A percentile compares a stretch with the other conserved stretches of the same genome.
Evolutionary conservation across 2,329 filamentous ascomycete species (phyloP).

Genomic region (Beauveria sp.): DNA sequence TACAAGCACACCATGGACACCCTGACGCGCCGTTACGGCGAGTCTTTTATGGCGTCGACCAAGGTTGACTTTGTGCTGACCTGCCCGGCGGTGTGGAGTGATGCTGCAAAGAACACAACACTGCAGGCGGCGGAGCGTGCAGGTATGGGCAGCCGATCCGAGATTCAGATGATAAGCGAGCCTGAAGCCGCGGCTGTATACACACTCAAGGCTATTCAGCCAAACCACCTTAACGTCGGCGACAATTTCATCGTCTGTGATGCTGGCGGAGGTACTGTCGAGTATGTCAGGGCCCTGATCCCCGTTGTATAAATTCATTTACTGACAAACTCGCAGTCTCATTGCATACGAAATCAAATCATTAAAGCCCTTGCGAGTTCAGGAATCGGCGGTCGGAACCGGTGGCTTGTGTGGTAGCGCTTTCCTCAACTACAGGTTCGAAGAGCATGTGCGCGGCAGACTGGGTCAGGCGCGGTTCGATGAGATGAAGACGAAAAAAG

Average conservation of each 20-base stretch:
- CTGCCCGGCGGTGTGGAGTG: conserved; percentile 77
- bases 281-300: conserved; percentile 36
- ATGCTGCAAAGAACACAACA: conserved; percentile 78
- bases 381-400: conserved; percentile 73
- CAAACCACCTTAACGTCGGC: conserved; percentile 62
- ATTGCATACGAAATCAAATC: conserved; percentile 79
- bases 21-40: conserved; percentile 64
- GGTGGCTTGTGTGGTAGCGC: conserved; percentile 71
- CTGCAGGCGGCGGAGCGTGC: conserved; percentile 69
- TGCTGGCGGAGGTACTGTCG: conserved; percentile 58
- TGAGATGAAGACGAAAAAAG: conserved; percentile 70
- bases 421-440: conserved; percentile 73
- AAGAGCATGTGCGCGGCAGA: conserved; percentile 63
- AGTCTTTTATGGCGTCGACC: conserved; percentile 69
- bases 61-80: conserved; percentile 74
- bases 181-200: conserved; percentile 75
- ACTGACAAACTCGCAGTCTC: conserved; percentile 35
- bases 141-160: conserved; percentile 63
- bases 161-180: conserved; percentile 74
- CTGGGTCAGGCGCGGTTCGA: conserved; percentile 62
- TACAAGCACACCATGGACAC: conserved; percentile 74
- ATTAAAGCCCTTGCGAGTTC: conserved; percentile 61
- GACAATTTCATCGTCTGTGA: conserved; percentile 59
- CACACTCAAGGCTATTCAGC: conserved; percentile 71
- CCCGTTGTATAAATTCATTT: not conserved